Evolutionary conservation across 352 stramenopile species (phyloP).

Genomic region (Pythium scleroteichum): DNA sequence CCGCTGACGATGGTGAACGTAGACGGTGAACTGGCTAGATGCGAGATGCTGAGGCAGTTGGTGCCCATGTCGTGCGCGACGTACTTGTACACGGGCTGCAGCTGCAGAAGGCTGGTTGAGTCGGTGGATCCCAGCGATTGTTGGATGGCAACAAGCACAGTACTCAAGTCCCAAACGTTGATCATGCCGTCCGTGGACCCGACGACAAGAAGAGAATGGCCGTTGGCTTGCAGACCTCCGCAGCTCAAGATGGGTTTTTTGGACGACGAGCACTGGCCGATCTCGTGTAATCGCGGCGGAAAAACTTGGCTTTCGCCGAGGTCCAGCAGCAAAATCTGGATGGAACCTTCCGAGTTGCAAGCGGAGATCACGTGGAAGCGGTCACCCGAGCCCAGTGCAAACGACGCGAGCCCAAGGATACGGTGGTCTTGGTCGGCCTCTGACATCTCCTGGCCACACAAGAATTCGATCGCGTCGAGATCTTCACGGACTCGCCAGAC

Average conservation of each 20-base stretch:
- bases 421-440: conserved; percentile 78
- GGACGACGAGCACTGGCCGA: conserved; percentile 58
- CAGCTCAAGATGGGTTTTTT: conserved; percentile 85
- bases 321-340: conserved; percentile 67
- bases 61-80: conserved; percentile 83
- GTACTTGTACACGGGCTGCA: conserved; percentile 56
- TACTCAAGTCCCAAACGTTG: conserved; percentile 67
- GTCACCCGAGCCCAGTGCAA: conserved; percentile 33
- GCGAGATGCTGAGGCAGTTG: conserved; percentile 64
- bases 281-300: conserved; percentile 24
- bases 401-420: conserved; percentile 73
- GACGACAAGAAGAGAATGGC: conserved; percentile 55
- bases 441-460: conserved; percentile 61
- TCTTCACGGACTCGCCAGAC: conserved; percentile 57
- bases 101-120: conserved; percentile 20
- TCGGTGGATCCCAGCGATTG: not conserved
- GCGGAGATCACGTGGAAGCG: conserved; percentile 56
- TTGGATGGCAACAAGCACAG: not conserved
- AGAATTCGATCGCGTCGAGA: conserved; percentile 45
- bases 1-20: conserved; percentile 72
- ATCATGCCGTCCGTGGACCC: conserved; percentile 82
- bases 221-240: conserved; percentile 39
- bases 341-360: conserved; percentile 76
- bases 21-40: conserved; percentile 14
- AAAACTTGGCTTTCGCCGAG: conserved; percentile 31